Conservation (phyloP, 148 eudicot species). For the Rhododendron henanense region DNA sequence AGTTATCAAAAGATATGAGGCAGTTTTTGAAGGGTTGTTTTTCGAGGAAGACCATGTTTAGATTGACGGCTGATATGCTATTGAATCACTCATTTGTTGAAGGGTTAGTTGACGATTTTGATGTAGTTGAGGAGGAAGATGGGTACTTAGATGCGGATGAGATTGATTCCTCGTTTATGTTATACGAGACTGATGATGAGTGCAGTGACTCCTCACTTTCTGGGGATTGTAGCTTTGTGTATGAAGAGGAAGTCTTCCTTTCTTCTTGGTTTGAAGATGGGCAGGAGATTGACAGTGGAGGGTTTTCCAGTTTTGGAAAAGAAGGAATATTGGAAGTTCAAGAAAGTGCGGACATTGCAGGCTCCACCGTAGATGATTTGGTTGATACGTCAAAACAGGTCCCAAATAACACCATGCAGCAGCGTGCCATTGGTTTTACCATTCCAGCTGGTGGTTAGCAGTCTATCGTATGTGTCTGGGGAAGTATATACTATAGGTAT, state of each 20-base stretch:
- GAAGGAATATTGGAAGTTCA: constrained; percentile 14
- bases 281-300: constrained; percentile 9
- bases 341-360: constrained; percentile 3
- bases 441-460: constrained; percentile 31
- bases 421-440: constrained; percentile 18
- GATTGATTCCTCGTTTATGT: background rate
- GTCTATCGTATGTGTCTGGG: background rate
- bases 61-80: constrained; percentile 42
- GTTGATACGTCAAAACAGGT: constrained; percentile 6
- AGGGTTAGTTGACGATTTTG: background rate
- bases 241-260: constrained; percentile 14
- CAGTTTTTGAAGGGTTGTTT: constrained; percentile 44
- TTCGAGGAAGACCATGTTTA: constrained; percentile 24
- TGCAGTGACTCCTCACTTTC: constrained; percentile 13
- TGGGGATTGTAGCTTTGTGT: constrained; percentile 11
- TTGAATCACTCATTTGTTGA: constrained; percentile 38
- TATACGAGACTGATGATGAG: constrained; percentile 30
- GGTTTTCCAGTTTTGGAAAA: constrained; percentile 11
- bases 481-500: background rate
- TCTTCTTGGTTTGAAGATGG: constrained; percentile 14
- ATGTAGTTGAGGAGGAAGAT: background rate
- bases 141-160: background rate
- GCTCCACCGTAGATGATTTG: constrained; percentile 6
- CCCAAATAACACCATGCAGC: constrained; percentile 11
- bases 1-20: constrained; percentile 25